Evolutionary conservation across 2,329 filamentous ascomycete species (phyloP), one percentile per base, ranked within the genome.

Genomic region (Trichoderma gracile): DNA sequence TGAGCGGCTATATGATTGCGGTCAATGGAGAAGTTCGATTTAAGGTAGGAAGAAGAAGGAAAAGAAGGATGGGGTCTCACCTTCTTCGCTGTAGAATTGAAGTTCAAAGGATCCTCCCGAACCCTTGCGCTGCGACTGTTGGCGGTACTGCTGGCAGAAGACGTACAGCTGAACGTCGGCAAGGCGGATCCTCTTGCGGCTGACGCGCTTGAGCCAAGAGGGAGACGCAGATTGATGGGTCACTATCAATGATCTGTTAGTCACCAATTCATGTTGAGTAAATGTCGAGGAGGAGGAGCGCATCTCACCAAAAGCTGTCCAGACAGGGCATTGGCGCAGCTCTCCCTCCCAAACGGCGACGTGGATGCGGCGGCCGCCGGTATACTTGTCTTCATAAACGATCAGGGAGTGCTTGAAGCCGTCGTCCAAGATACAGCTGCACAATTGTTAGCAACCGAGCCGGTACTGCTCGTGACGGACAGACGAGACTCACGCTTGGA

Each of bases 271-370:
- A 27, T 46, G 8, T 40, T 3, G 7, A 46, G 12, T 4, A 5
- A 38, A 7, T 2, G 9, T 15, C 30, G 1, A 25, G 2, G 19
- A 33, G n/a, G 19, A 6, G 38, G 33, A 12, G 33, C 19, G 30
- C 17, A n/a, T 67, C 81, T 27, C 76, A 87, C 85, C 76, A 69
- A 89, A 89, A 2, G 86, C 85, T 2, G 86, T 88, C 86, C 86
- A 89, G 9, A 89, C 79, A 1, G 86, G 86, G 68, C 84, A 86
- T 57, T 77, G 77, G 33, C 76, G 78, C 56, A 86, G 71, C 58
- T 82, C 80, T 2, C 84, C 85, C n/a, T 82, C 80, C 77, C 79
- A 81, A 0, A 85, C 80, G 1, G 82, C 78, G 14, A 84, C 83
- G 54, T 87, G 84, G 0, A 89, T 80, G 14, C 86, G 81, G 2